Conservation (phyloP, 2,329 filamentous ascomycete genomes). For the Anisogramma anomala region DNA sequence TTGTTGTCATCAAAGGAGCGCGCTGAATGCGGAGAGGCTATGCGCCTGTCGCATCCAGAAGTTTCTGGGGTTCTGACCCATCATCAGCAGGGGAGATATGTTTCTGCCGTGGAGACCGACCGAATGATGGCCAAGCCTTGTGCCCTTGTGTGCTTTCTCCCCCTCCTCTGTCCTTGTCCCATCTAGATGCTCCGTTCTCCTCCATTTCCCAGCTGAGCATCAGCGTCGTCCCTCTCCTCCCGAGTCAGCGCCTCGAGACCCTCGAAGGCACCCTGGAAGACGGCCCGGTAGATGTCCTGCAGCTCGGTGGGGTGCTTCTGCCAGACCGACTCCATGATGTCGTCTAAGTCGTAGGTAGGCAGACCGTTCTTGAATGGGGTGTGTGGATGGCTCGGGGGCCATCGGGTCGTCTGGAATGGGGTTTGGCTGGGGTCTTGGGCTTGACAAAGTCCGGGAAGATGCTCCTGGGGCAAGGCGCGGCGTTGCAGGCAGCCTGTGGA, state of each 20-base stretch:
- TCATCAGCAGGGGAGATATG: too few relatives aligned
- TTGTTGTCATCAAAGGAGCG: too few relatives aligned
- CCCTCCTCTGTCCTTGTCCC: too few relatives aligned
- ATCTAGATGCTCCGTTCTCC: not conserved
- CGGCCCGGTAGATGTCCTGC: constrained; percentile 2
- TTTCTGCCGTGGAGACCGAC: too few relatives aligned
- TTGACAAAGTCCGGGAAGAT: constrained; percentile 6
- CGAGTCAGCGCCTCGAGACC: constrained; percentile 1
- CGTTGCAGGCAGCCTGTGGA: not conserved
- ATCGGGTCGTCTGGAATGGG: not conserved
- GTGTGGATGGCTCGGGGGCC: not conserved
- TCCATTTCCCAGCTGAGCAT: not conserved
- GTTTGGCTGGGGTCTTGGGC: not conserved
- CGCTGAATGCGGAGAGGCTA: too few relatives aligned
- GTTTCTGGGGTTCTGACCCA: too few relatives aligned
- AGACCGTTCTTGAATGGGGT: not conserved
- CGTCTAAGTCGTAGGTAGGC: not conserved
- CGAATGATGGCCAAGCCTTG: too few relatives aligned
- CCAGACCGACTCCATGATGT: constrained; percentile 2
- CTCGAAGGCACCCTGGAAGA: not conserved
- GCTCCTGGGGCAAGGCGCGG: not conserved
- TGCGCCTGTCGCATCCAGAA: too few relatives aligned
- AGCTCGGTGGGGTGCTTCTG: constrained; percentile 1
- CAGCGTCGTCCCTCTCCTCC: not conserved
- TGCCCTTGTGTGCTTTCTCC: too few relatives aligned